Evolutionary conservation across 2,329 filamentous ascomycete species (phyloP), one percentile per base, ranked within the genome.

Genomic region (Corniculantispora saksenae): DNA sequence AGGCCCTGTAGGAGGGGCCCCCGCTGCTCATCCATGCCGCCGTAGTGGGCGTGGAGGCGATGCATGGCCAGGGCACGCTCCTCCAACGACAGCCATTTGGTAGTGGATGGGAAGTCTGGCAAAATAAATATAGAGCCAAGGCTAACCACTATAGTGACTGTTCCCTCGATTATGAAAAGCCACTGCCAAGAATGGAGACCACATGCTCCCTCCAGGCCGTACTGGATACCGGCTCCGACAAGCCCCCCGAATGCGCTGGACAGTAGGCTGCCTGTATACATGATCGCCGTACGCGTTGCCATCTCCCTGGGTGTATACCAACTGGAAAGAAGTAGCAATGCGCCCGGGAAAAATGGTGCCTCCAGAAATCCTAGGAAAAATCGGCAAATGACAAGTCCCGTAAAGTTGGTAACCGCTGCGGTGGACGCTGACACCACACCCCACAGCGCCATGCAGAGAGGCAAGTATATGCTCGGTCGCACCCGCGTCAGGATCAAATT

Each of bases 101-200:
- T 85, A 0, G 81, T 84, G 51, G 80, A 75, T 1, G 84, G 84
- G 19, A 84, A 86, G 68, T 87, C 80, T 0, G 85, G 85, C 0
- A 87, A 74, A 32, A 77, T 68, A 40, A 81, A 74, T 3, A 69
- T 67, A 3, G 78, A 70, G 1, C 74, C 32, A 1, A 79, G 66
- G 1, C 79, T 73, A 21, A 76, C 70, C 5, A 76, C 66, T 67
- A 85, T 68, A 61, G 80, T 79, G 21, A 80, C 74, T 13, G 79
- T 76, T 0, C 76, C 76, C 58, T 81, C 79, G 23, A 90, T 84
- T 13, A 82, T 82, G 66, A 90, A 91, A 64, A 91, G 88, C 87
- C 89, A 89, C 12, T 87, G 79, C 88, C 88, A 90, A 13, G 74
- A 76, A 51, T 77, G 77, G 0, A 89, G 75, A 15, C 77, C 72